Percentiles rank a stretch among this genome's conserved stretches.
Conservation (phyloP, 2,329 filamentous ascomycete genomes). For the Zymoseptoria crescenta region DNA sequence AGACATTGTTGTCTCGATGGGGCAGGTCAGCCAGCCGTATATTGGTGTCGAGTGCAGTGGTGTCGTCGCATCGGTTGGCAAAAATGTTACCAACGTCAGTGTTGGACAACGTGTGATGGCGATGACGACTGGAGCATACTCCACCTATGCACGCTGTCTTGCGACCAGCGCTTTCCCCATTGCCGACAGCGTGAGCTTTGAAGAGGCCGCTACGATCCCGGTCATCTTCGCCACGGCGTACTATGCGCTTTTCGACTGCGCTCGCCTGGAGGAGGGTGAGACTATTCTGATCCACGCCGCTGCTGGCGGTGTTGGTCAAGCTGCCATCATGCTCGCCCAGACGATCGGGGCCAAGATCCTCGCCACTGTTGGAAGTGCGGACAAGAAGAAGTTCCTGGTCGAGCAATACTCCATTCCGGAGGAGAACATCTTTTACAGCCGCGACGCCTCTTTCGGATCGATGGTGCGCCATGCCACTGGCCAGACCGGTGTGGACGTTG, state of each 20-base stretch:
- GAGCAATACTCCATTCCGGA: conserved; percentile 22
- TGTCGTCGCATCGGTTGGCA: conserved; percentile 9
- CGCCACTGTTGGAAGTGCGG: conserved; percentile 23
- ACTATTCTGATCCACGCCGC: conserved; percentile 30
- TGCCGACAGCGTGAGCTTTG: conserved; percentile 16
- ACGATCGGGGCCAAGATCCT: conserved; percentile 25
- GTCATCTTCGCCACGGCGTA: conserved; percentile 20
- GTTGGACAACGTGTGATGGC: conserved; percentile 14
- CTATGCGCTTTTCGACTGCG: conserved; percentile 26
- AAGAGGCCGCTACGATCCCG: conserved; percentile 19
- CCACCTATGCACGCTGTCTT: conserved; percentile 8
- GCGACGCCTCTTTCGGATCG: conserved; percentile 23
- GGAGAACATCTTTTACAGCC: conserved; percentile 28
- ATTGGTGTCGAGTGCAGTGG: conserved; percentile 9
- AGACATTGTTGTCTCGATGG: conserved; percentile 18
- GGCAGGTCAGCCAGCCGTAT: conserved; percentile 7
- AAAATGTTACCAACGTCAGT: conserved; percentile 6
- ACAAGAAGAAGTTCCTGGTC: conserved; percentile 24
- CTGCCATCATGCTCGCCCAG: conserved; percentile 22
- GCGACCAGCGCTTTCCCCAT: conserved; percentile 6
- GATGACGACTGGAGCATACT: conserved; percentile 6
- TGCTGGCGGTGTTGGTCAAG: conserved; percentile 27
- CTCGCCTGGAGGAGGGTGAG: conserved; percentile 27
- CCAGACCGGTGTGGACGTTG: conserved; percentile 29
- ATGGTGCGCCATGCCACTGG: conserved; percentile 15